Percentiles rank a stretch among this genome's conserved stretches.
Evolutionary conservation across 306 rosid species (phyloP).

Genomic region (Psophocarpus tetragonolobus): DNA sequence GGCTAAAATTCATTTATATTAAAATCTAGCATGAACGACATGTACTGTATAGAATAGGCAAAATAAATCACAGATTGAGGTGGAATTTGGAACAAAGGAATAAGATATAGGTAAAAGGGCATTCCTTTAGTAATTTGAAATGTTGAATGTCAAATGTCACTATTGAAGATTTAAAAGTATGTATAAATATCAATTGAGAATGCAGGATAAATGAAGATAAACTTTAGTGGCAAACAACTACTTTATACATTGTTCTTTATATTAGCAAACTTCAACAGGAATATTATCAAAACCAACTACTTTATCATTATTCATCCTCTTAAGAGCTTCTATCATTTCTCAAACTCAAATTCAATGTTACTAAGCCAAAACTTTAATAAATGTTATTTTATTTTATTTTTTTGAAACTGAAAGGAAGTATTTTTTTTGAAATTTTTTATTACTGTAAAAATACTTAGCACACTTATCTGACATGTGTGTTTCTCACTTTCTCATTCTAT

Average conservation of each 20-base stretch:
- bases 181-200: too few species aligned
- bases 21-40: too few species aligned
- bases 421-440: too few species aligned
- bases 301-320: not conserved
- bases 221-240: not conserved
- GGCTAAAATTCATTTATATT: too few species aligned
- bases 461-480: not conserved
- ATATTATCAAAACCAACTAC: not conserved
- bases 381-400: too few species aligned
- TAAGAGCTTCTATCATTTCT: not conserved
- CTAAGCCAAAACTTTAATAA: not conserved
- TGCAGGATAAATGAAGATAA: not conserved
- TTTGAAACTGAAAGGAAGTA: too few species aligned
- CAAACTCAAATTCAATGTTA: not conserved
- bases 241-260: not conserved
- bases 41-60: too few species aligned
- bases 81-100: not conserved
- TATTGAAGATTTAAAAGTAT: conserved; percentile 3
- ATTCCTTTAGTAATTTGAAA: not conserved
- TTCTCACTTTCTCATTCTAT: conserved; percentile 19
- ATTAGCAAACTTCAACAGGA: not conserved
- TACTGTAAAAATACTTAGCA: too few species aligned
- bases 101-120: not conserved
- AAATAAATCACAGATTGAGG: too few species aligned
- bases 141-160: not conserved